Evolutionary conservation across 176 grass and related monocot genomes (phyloP).

Genomic region (Eleusine indica): DNA sequence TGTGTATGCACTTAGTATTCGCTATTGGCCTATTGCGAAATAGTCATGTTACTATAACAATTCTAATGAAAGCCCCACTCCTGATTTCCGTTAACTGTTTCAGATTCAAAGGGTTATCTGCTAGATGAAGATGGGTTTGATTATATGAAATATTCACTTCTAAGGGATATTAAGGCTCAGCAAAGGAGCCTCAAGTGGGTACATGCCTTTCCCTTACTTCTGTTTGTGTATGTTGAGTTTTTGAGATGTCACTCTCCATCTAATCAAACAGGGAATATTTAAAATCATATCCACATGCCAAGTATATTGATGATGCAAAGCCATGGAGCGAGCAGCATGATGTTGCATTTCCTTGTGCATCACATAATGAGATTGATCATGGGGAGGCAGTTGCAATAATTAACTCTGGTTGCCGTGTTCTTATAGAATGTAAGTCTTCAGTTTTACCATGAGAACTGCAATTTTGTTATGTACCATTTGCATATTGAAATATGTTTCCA

Average conservation of each 20-base stretch:
- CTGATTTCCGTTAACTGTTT: slow-evolving; percentile 22
- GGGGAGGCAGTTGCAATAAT: slow-evolving; percentile 75
- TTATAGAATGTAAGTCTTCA: slow-evolving; percentile 79
- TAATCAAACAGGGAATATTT: slow-evolving; percentile 81
- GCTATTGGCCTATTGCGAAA: background rate
- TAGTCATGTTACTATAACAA: background rate
- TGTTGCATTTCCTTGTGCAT: slow-evolving; percentile 94
- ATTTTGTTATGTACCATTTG: slow-evolving; percentile 18
- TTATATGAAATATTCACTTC: slow-evolving; percentile 89
- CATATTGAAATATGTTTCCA: slow-evolving; percentile 28
- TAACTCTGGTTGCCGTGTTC: slow-evolving; percentile 81
- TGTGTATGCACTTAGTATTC: background rate
- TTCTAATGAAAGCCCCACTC: slow-evolving; percentile 22
- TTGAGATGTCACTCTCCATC: slow-evolving; percentile 47
- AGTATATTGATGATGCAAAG: slow-evolving; percentile 83
- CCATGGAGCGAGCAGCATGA: slow-evolving; percentile 88
- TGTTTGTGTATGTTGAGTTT: slow-evolving; percentile 37
- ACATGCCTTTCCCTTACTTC: slow-evolving; percentile 44
- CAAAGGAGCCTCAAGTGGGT: slow-evolving; percentile 87
- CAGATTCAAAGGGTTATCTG: slow-evolving; percentile 98
- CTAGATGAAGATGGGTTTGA: slow-evolving; percentile 94
- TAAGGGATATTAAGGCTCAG: slow-evolving; percentile 89
- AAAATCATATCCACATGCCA: slow-evolving; percentile 87
- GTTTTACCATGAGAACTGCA: slow-evolving; percentile 22
- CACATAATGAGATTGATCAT: slow-evolving; percentile 96